Evolutionary conservation across 2,329 filamentous ascomycete species (phyloP), one percentile per base, ranked within the genome.

Genomic region (Pleomassaria siparia): DNA sequence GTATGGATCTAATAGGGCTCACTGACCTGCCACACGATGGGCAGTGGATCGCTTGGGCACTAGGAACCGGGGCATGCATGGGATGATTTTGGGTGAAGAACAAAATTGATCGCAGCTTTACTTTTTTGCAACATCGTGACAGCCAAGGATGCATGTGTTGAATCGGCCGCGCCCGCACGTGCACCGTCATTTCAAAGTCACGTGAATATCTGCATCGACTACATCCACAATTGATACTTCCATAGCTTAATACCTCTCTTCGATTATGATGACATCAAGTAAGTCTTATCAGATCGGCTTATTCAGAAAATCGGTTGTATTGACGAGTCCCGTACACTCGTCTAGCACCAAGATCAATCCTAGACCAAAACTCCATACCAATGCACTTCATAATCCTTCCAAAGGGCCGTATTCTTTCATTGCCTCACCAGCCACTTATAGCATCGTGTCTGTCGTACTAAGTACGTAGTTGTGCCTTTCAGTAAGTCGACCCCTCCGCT

Each of bases 401-500:
- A 20, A 28, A 40, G 16, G 7, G 18, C 25, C 46, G 44, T 37
- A 24, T 45, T 28, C 22, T 22, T 44, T 46, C 47, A 30, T 41
- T 48, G 36, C 42, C 44, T 35, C 40, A 25, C 45, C 41, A 46
- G 26, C 40, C 8, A 28, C 32, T 8, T 43, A 46, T 46, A 29
- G 18, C 21, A 26, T 15, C 12, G 7, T 10, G 7, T 24, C 29
- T 18, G 20, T 13, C 11, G 35, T 26, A 25, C n/a, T 12, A 4
- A 10, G 7, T 15, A 40, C 3, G 26, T 16, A 18, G 11, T 35
- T 8, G 11, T 20, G 25, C 28, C 11, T 16, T 16, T 44, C 60
- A 70, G 59, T 80, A 87, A 25, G 76, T 86, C 24, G 88, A 84
- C 49, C 91, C 91, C 76, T 99, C 94, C 3, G 89, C 83, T 32